These are phyloP conservation scores for Trichoderma polysporum DNA, from an alignment of 2,329 filamentous ascomycete genomes.

Conservation along the genomic window DNA sequence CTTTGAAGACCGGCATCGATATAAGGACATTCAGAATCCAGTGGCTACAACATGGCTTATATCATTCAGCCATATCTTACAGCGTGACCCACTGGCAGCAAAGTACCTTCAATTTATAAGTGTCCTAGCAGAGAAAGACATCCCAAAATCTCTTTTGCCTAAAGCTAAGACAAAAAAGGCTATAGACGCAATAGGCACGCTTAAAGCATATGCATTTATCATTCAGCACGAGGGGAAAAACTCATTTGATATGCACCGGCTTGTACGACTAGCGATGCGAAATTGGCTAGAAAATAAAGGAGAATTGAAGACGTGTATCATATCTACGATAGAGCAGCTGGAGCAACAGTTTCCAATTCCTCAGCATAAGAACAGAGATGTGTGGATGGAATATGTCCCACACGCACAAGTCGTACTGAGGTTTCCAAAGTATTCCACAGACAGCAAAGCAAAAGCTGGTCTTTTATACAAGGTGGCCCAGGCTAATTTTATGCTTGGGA, in stretches of 20 bases:
- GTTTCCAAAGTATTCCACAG: neutral
- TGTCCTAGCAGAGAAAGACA: slow-evolving; percentile 32
- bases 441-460: neutral
- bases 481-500: neutral
- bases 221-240: slow-evolving; percentile 22
- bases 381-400: neutral
- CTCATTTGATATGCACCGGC: slow-evolving; percentile 34
- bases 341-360: neutral
- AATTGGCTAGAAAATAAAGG: slow-evolving; percentile 30
- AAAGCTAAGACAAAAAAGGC: neutral
- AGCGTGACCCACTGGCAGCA: slow-evolving; percentile 28
- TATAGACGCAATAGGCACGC: slow-evolving; percentile 22
- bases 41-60: slow-evolving; percentile 37
- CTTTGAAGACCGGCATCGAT: slow-evolving; percentile 33
- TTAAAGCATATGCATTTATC: slow-evolving; percentile 36
- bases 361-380: neutral
- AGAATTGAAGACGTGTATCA: neutral
- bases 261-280: slow-evolving; percentile 33
- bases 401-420: neutral
- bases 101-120: slow-evolving; percentile 33
- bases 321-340: neutral
- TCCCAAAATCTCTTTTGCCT: slow-evolving; percentile 31
- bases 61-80: slow-evolving; percentile 34
- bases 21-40: slow-evolving; percentile 30
- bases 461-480: neutral